Conservation (phyloP, 768 basidiomycete genomes). For the Exidia glandulosa region DNA sequence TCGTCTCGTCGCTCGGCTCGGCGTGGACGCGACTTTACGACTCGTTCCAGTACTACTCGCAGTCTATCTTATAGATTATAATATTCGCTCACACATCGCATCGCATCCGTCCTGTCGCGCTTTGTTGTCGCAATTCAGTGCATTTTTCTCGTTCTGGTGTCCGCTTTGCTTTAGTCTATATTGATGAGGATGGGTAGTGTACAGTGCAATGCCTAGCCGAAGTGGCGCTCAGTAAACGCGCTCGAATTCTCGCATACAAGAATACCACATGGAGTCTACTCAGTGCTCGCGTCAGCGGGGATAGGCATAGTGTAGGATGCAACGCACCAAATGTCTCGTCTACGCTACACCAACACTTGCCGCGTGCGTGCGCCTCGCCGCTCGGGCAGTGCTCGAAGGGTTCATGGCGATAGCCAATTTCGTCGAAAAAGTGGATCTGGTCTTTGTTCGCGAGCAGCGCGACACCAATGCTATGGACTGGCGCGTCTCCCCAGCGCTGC, state of each 20-base stretch:
- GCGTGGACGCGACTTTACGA: conserved; percentile 96
- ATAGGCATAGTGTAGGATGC: conserved; percentile 1
- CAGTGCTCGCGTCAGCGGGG: conserved; percentile 25
- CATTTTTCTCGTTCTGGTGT: too few species aligned
- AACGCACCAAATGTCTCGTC: conserved; percentile 57
- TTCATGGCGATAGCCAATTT: conserved; percentile 88
- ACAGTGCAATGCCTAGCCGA: background rate
- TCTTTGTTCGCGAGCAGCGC: conserved; percentile 81
- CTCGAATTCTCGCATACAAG: background rate
- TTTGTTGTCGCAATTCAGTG: background rate
- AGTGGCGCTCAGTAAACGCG: background rate
- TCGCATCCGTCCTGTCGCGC: too few species aligned
- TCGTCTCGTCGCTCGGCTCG: conserved; percentile 83
- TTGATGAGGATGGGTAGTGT: too few species aligned
- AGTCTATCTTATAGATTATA: conserved; percentile 58
- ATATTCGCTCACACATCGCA: background rate
- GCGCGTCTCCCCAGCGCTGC: conserved; percentile 92
- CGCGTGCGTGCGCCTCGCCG: conserved; percentile 58
- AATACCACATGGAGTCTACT: background rate
- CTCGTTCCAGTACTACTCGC: conserved; percentile 94
- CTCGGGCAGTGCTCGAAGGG: conserved; percentile 91
- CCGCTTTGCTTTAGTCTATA: background rate
- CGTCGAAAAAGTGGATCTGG: conserved; percentile 89
- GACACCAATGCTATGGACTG: conserved; percentile 81
- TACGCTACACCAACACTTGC: conserved; percentile 80